Percentiles rank a stretch among this genome's conserved stretches.
Evolutionary conservation across 164 flowering plant species (phyloP).

Genomic region (Platanus orientalis): DNA sequence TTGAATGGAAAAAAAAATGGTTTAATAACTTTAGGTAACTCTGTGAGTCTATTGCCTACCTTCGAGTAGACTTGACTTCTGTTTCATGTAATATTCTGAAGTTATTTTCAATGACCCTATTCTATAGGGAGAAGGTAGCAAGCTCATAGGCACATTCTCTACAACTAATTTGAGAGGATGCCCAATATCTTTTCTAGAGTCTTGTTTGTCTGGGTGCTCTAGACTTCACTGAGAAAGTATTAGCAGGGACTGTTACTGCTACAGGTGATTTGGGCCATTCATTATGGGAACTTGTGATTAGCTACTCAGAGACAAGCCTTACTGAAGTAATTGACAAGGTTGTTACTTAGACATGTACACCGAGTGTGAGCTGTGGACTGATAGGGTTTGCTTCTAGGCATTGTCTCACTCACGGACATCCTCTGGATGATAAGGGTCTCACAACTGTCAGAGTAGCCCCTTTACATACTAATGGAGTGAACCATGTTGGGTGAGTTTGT

Average conservation of each 20-base stretch:
- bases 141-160: slow-evolving; percentile 64
- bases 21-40: too few relatives aligned
- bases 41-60: too few relatives aligned
- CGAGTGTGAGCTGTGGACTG: slow-evolving; percentile 64
- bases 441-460: too few relatives aligned
- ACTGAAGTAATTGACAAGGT: slow-evolving; percentile 53
- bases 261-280: slow-evolving; percentile 1
- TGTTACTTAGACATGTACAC: slow-evolving; percentile 50
- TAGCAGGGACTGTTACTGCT: slow-evolving; percentile 1
- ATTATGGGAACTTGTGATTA: slow-evolving; percentile 11
- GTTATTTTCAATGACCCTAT: too few relatives aligned
- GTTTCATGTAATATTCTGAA: too few relatives aligned
- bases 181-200: slow-evolving; percentile 11
- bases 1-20: too few relatives aligned
- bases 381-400: slow-evolving; percentile 43
- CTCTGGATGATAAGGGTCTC: too few relatives aligned
- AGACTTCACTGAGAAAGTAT: slow-evolving; percentile 4
- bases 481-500: too few relatives aligned
- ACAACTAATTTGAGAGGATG: slow-evolving; percentile 69
- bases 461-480: too few relatives aligned
- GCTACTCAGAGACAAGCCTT: slow-evolving; percentile 15
- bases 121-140: neutral
- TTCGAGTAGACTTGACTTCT: too few relatives aligned
- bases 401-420: too few relatives aligned
- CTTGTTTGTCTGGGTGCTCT: slow-evolving; percentile 23